These are phyloP conservation scores for Coccomyxa subellipsoidea DNA, from an alignment of 163 green algal species.

Conservation along the genomic window DNA sequence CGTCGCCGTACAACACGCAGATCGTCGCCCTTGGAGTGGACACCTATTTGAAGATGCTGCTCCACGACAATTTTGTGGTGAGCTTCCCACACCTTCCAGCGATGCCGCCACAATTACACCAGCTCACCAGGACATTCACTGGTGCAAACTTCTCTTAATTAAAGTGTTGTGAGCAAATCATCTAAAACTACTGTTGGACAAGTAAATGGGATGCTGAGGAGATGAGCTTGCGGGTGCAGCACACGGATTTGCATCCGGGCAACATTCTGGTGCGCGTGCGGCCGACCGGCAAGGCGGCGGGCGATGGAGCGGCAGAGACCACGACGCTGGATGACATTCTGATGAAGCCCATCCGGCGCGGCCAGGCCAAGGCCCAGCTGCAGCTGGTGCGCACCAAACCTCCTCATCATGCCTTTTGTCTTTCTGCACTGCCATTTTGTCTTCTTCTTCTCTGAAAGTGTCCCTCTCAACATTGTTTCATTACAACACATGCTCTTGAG, in stretches of 20 bases:
- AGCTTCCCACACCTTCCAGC: background rate
- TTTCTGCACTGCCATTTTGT: too few relatives aligned
- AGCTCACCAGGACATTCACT: too few relatives aligned
- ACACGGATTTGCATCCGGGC: constrained; percentile 71
- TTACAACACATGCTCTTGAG: too few relatives aligned
- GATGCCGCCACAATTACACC: too few relatives aligned
- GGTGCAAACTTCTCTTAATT: too few relatives aligned
- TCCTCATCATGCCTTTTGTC: too few relatives aligned
- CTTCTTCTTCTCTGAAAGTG: too few relatives aligned
- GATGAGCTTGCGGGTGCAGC: background rate
- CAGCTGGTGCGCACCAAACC: constrained; percentile 57
- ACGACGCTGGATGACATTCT: background rate
- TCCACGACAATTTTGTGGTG: constrained; percentile 61
- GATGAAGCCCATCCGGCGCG: background rate
- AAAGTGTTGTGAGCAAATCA: too few relatives aligned
- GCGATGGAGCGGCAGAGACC: background rate
- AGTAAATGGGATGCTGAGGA: background rate
- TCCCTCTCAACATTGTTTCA: too few relatives aligned
- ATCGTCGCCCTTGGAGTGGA: constrained; percentile 74
- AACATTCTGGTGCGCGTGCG: constrained; percentile 64
- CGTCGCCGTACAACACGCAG: constrained; percentile 50
- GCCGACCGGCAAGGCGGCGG: background rate
- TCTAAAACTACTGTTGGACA: too few relatives aligned
- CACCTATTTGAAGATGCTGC: constrained; percentile 78
- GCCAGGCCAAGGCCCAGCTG: constrained; percentile 10